phyloP scores from a whole-genome alignment of 331 rosid species.

The Erythrophleum ivorense region DNA sequence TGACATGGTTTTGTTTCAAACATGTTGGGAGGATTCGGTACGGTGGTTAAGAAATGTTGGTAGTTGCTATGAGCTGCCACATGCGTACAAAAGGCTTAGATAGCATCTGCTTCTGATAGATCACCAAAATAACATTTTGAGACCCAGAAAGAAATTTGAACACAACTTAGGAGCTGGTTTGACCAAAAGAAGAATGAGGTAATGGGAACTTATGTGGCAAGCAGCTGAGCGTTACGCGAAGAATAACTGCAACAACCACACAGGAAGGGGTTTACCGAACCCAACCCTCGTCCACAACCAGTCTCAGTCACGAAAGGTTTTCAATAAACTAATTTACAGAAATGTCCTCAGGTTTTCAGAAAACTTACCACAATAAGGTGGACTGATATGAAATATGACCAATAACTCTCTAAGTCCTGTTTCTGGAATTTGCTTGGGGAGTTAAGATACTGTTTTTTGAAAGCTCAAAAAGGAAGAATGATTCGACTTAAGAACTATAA shows the following conservation, averaged over 20 bases:
- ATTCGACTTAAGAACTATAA: background rate
- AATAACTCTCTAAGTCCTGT: too few relatives aligned
- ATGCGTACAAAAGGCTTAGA: conserved; percentile 28
- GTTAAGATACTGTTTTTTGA: background rate
- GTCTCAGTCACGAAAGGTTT: background rate
- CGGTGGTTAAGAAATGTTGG: conserved; percentile 54
- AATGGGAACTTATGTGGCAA: conserved; percentile 25
- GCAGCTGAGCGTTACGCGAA: conserved; percentile 40
- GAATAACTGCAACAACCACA: conserved; percentile 47
- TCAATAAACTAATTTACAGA: background rate
- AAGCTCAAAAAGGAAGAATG: background rate
- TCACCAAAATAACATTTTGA: conserved; percentile 21
- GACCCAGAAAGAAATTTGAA: background rate
- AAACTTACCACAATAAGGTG: background rate
- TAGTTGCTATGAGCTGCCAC: conserved; percentile 28
- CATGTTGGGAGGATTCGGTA: conserved; percentile 46
- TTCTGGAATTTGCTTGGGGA: background rate
- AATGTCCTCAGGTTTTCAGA: background rate
- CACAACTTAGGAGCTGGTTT: background rate
- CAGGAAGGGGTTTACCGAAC: conserved; percentile 57
- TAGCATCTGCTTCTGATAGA: background rate
- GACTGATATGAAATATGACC: too few relatives aligned
- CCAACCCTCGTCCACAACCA: conserved; percentile 46
- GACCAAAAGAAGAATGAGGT: background rate
- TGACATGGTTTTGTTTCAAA: conserved; percentile 23